phyloP scores from a whole-genome alignment of 2,329 filamentous ascomycete genomes.

The Xylaria digitata region DNA sequence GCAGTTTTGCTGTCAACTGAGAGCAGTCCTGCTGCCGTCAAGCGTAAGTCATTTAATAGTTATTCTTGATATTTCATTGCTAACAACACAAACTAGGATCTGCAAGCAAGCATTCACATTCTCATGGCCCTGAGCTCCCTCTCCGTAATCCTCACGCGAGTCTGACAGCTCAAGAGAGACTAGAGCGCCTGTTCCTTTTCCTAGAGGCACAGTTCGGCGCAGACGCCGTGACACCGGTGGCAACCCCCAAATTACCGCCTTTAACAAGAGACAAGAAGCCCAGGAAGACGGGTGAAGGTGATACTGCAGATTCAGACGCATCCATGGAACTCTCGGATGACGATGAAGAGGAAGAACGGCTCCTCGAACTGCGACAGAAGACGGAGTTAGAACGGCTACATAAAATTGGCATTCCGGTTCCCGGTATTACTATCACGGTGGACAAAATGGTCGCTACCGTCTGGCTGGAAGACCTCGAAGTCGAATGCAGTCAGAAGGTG shows the following conservation, averaged over 20 bases:
- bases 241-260: slow-evolving; percentile 67
- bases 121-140: slow-evolving; percentile 59
- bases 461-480: slow-evolving; percentile 91
- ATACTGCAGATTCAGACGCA: slow-evolving; percentile 52
- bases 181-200: slow-evolving; percentile 91
- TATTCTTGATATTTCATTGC: slow-evolving; percentile 27
- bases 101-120: slow-evolving; percentile 66
- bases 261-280: slow-evolving; percentile 52
- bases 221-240: slow-evolving; percentile 82
- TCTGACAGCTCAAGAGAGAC: slow-evolving; percentile 77
- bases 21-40: slow-evolving; percentile 93
- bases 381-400: slow-evolving; percentile 82
- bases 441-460: slow-evolving; percentile 89
- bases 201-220: slow-evolving; percentile 95
- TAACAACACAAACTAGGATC: slow-evolving; percentile 60
- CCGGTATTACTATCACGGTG: slow-evolving; percentile 85
- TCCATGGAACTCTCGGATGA: slow-evolving; percentile 54
- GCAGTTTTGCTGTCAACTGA: slow-evolving; percentile 92
- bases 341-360: slow-evolving; percentile 56
- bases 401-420: slow-evolving; percentile 87
- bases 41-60: slow-evolving; percentile 68
- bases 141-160: slow-evolving; percentile 78
- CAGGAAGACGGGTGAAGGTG: slow-evolving; percentile 47
- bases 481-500: slow-evolving; percentile 83
- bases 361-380: slow-evolving; percentile 66